A percentile compares a stretch with the other conserved stretches of the same genome.
Conservation (phyloP, 78 protist species). For the Salpingoeca rosetta region DNA sequence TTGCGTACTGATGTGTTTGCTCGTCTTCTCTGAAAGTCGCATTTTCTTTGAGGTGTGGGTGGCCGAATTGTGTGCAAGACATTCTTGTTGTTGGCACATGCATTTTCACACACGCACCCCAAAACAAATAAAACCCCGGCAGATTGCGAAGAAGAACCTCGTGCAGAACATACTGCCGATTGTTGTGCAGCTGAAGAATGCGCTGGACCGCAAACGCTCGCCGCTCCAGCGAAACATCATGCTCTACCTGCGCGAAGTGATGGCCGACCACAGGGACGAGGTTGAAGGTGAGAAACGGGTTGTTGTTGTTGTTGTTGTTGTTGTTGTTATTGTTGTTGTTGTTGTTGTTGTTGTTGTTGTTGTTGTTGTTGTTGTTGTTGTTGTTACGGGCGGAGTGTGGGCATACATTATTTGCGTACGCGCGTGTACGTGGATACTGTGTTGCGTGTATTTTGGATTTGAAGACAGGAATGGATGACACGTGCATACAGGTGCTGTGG, state of each 20-base stretch:
- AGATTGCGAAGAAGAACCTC: slow-evolving; percentile 47
- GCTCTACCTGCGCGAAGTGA: slow-evolving; percentile 28
- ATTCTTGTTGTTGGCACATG: not conserved
- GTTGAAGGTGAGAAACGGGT: not conserved
- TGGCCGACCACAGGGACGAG: slow-evolving; percentile 46
- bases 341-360: not conserved
- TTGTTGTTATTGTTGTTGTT: not conserved
- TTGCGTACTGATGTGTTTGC: not conserved
- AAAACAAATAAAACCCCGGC: not conserved
- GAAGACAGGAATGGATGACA: too few species aligned
- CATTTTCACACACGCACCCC: not conserved
- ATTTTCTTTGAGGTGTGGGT: not conserved
- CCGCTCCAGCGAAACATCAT: slow-evolving; percentile 39
- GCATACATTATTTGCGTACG: not conserved
- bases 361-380: not conserved
- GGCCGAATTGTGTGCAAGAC: not conserved
- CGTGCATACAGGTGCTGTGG: too few species aligned
- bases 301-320: not conserved
- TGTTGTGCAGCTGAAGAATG: slow-evolving; percentile 44
- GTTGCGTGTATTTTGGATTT: too few species aligned
- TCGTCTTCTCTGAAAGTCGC: not conserved
- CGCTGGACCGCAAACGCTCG: slow-evolving; percentile 53
- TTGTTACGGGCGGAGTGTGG: not conserved
- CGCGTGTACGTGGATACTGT: too few species aligned
- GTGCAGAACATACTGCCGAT: slow-evolving; percentile 54